Evolutionary conservation across 2,329 filamentous ascomycete genomes (phyloP).

Genomic region (Talaromyces sp.): DNA sequence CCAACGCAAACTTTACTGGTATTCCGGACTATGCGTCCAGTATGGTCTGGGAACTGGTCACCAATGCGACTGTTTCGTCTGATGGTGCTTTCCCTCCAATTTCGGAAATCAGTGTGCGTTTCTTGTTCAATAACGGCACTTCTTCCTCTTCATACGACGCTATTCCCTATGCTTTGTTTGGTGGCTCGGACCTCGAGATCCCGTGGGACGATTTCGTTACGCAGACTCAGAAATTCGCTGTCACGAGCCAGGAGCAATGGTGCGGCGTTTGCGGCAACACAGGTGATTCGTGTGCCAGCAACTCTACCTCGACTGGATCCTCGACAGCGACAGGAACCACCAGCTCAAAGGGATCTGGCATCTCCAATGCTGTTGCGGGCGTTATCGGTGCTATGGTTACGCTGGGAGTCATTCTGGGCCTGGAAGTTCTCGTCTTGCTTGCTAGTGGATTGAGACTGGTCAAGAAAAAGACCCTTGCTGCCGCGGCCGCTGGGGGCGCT

Average conservation of each 20-base stretch:
- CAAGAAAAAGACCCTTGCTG: constrained; percentile 39
- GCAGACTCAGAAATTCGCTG: constrained; percentile 60
- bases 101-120: constrained; percentile 53
- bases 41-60: constrained; percentile 72
- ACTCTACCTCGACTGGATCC: not conserved
- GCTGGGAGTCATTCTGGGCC: constrained; percentile 56
- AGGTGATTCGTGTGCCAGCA: constrained; percentile 59
- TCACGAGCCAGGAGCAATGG: constrained; percentile 63
- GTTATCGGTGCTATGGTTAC: constrained; percentile 72
- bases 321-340: constrained; percentile 13
- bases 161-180: constrained; percentile 56
- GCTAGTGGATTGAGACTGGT: constrained; percentile 55
- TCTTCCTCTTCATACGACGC: constrained; percentile 41
- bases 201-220: constrained; percentile 64
- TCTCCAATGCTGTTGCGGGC: constrained; percentile 69
- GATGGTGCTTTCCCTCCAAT: constrained; percentile 23
- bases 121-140: constrained; percentile 60
- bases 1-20: constrained; percentile 62
- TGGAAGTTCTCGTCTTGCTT: constrained; percentile 50
- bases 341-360: constrained; percentile 35
- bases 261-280: constrained; percentile 70
- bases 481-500: not conserved
- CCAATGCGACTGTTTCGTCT: constrained; percentile 32
- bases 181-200: constrained; percentile 50
- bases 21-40: constrained; percentile 78